Evolutionary conservation across 257 asterid species (phyloP).

Genomic region (Solanum phureja): DNA sequence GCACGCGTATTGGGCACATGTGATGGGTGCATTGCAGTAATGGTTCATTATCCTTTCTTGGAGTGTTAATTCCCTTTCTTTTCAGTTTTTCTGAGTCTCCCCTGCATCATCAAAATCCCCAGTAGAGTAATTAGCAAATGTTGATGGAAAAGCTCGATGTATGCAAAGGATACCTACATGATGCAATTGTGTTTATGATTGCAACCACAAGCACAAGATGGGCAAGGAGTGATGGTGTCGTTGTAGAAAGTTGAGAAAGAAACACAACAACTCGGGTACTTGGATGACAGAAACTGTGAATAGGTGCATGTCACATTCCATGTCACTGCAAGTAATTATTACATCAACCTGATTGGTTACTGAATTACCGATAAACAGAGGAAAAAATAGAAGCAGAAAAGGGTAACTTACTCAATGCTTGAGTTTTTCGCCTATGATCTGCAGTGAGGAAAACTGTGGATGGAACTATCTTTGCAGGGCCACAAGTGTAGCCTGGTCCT

Average conservation of each 20-base stretch:
- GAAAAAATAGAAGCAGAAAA: not conserved
- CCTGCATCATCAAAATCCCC: slow-evolving; percentile 19
- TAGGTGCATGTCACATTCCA: slow-evolving; percentile 83
- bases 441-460: slow-evolving; percentile 48
- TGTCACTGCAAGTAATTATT: slow-evolving; percentile 43
- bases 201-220: slow-evolving; percentile 71
- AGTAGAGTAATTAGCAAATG: not conserved
- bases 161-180: slow-evolving; percentile 22
- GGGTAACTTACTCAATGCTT: slow-evolving; percentile 42
- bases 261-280: slow-evolving; percentile 60
- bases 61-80: slow-evolving; percentile 44
- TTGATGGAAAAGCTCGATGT: not conserved
- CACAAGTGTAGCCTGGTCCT: slow-evolving; percentile 72
- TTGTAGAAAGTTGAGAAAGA: slow-evolving; percentile 76
- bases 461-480: slow-evolving; percentile 70
- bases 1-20: slow-evolving; percentile 75
- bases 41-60: slow-evolving; percentile 51
- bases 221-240: slow-evolving; percentile 58
- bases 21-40: slow-evolving; percentile 60
- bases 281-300: slow-evolving; percentile 48
- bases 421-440: slow-evolving; percentile 60
- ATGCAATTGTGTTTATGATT: slow-evolving; percentile 48
- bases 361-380: not conserved
- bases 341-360: not conserved
- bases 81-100: slow-evolving; percentile 33